Percentiles rank a stretch among this genome's conserved stretches.
Evolutionary conservation across 306 rosid species (phyloP).

Genomic region (Sophora flavescens): DNA sequence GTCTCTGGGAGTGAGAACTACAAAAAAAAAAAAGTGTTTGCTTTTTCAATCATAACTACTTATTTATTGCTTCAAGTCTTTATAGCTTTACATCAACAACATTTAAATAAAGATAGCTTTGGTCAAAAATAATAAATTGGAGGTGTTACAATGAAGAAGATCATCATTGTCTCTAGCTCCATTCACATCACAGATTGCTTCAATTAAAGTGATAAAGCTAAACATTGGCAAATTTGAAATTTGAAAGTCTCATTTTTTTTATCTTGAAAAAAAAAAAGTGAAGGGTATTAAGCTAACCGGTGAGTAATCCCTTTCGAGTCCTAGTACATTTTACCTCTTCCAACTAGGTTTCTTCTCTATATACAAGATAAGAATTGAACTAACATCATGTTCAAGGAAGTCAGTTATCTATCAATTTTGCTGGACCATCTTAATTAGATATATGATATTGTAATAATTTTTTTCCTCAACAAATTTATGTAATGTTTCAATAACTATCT

Average conservation of each 20-base stretch:
- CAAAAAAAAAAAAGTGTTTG: neutral
- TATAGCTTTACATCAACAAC: conserved; percentile 43
- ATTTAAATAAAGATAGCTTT: conserved; percentile 23
- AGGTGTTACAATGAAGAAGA: conserved; percentile 20
- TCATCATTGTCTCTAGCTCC: conserved; percentile 37
- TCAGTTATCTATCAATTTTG: too few relatives aligned
- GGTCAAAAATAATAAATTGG: neutral
- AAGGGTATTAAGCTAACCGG: too few relatives aligned
- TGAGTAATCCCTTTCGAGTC: too few relatives aligned
- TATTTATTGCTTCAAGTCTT: conserved; percentile 42
- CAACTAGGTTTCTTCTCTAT: too few relatives aligned
- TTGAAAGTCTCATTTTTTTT: neutral
- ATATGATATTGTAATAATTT: too few relatives aligned
- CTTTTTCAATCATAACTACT: conserved; percentile 27
- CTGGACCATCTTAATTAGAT: too few relatives aligned
- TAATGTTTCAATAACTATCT: neutral
- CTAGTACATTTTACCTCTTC: too few relatives aligned
- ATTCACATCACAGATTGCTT: conserved; percentile 29
- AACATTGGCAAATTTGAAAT: conserved; percentile 10
- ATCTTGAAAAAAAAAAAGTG: too few relatives aligned
- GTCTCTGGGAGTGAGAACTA: neutral
- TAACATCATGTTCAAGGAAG: too few relatives aligned
- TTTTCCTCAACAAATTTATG: neutral
- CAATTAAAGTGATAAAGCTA: neutral
- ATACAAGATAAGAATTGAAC: too few relatives aligned